These are phyloP conservation scores for Lachancea fermentati DNA, from an alignment of 805 yeast species.

Conservation along the genomic window DNA sequence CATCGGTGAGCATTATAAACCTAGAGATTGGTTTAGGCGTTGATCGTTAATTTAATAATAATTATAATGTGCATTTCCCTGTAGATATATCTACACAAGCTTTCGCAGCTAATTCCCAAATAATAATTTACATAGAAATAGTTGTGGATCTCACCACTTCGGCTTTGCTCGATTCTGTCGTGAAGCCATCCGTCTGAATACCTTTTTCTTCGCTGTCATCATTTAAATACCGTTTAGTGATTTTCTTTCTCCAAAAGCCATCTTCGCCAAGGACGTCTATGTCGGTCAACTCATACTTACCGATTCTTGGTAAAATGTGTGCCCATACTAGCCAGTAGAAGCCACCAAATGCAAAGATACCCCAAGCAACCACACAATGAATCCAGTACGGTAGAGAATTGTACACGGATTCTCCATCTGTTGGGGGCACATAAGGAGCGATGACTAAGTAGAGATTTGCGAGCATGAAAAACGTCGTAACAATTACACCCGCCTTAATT, in stretches of 20 bases:
- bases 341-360: slow-evolving; percentile 59
- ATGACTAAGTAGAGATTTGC: slow-evolving; percentile 62
- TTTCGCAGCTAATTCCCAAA: too few species aligned
- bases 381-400: slow-evolving; percentile 66
- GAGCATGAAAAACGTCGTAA: slow-evolving; percentile 56
- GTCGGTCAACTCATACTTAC: slow-evolving; percentile 46
- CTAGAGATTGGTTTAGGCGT: slow-evolving; percentile 11
- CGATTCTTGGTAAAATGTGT: slow-evolving; percentile 47
- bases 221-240: slow-evolving; percentile 26
- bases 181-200: not conserved
- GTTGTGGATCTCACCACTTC: not conserved
- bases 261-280: slow-evolving; percentile 57
- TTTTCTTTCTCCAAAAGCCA: slow-evolving; percentile 66
- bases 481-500: slow-evolving; percentile 58
- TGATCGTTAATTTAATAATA: too few species aligned
- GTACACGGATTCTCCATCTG: slow-evolving; percentile 61
- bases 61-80: too few species aligned
- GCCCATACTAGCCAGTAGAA: slow-evolving; percentile 66
- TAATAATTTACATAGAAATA: too few species aligned
- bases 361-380: slow-evolving; percentile 81
- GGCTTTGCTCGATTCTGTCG: not conserved
- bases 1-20: slow-evolving; percentile 30
- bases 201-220: not conserved
- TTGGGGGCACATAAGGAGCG: slow-evolving; percentile 78
- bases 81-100: too few species aligned